These are phyloP conservation scores for Ciborinia camelliae DNA, from an alignment of 2,329 filamentous ascomycete genomes.

Conservation along the genomic window DNA sequence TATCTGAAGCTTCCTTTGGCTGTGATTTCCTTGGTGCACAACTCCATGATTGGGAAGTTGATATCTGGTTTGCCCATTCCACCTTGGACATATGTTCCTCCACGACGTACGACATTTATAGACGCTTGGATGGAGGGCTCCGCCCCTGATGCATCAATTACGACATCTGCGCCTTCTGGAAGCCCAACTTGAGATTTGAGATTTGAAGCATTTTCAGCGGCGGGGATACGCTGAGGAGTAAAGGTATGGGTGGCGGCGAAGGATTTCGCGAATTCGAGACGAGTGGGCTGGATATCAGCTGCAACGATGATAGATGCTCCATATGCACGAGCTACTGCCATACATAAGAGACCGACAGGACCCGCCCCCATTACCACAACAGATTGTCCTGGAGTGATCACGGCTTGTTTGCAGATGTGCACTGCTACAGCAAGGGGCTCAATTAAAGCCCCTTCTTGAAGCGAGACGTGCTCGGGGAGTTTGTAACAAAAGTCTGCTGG, in stretches of 20 bases:
- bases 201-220: conserved; percentile 70
- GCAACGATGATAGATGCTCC: conserved; percentile 82
- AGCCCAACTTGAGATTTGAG: conserved; percentile 63
- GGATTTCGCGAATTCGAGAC: conserved; percentile 72
- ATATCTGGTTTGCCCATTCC: conserved; percentile 90
- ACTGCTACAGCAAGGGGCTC: conserved; percentile 86
- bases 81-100: conserved; percentile 77
- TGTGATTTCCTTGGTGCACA: conserved; percentile 86
- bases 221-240: conserved; percentile 56
- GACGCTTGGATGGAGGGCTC: conserved; percentile 74
- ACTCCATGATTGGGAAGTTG: conserved; percentile 84
- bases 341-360: conserved; percentile 82
- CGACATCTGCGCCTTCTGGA: conserved; percentile 66
- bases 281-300: conserved; percentile 78
- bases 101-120: conserved; percentile 66
- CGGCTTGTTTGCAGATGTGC: conserved; percentile 75
- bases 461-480: conserved; percentile 69
- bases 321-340: conserved; percentile 77
- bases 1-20: conserved; percentile 89
- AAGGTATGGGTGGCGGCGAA: conserved; percentile 73
- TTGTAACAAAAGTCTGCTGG: conserved; percentile 93
- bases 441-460: conserved; percentile 86
- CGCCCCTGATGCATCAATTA: conserved; percentile 77
- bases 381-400: conserved; percentile 67
- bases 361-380: conserved; percentile 86